Percentiles rank a stretch among this genome's conserved stretches.
Conservation (phyloP, 805 yeast species). For the Saccharomycopsis sp. region DNA sequence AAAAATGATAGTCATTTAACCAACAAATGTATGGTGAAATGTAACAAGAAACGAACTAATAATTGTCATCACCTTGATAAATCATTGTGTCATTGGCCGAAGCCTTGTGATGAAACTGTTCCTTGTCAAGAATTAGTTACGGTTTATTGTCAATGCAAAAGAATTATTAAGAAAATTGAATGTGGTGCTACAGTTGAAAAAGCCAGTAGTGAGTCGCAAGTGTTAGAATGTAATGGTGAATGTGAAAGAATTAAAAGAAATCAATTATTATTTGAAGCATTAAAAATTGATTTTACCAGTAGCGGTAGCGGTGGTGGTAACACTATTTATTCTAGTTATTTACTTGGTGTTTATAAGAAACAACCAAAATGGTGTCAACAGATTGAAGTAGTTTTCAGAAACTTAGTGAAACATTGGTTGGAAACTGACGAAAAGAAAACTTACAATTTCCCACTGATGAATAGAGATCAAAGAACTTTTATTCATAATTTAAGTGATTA, state of each 20-base stretch:
- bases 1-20: slow-evolving; percentile 50
- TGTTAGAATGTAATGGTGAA: slow-evolving; percentile 59
- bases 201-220: slow-evolving; percentile 26
- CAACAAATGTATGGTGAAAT: slow-evolving; percentile 44
- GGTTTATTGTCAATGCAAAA: slow-evolving; percentile 60
- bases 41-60: slow-evolving; percentile 41
- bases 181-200: slow-evolving; percentile 44
- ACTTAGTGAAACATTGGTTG: slow-evolving; percentile 33
- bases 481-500: slow-evolving; percentile 59
- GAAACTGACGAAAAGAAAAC: slow-evolving; percentile 31
- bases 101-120: slow-evolving; percentile 43
- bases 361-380: slow-evolving; percentile 65
- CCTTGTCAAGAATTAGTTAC: slow-evolving; percentile 46
- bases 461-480: slow-evolving; percentile 57
- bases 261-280: slow-evolving; percentile 54
- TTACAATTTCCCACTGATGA: slow-evolving; percentile 70
- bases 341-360: slow-evolving; percentile 39
- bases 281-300: slow-evolving; percentile 30
- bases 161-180: slow-evolving; percentile 36
- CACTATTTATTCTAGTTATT: slow-evolving; percentile 38
- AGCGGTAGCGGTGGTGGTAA: not conserved
- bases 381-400: slow-evolving; percentile 47
- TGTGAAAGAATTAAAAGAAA: slow-evolving; percentile 61
- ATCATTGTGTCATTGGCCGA: slow-evolving; percentile 55
- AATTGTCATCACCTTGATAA: slow-evolving; percentile 67